phyloP scores from a whole-genome alignment of 768 basidiomycete species.

The Lentinula edodes region DNA sequence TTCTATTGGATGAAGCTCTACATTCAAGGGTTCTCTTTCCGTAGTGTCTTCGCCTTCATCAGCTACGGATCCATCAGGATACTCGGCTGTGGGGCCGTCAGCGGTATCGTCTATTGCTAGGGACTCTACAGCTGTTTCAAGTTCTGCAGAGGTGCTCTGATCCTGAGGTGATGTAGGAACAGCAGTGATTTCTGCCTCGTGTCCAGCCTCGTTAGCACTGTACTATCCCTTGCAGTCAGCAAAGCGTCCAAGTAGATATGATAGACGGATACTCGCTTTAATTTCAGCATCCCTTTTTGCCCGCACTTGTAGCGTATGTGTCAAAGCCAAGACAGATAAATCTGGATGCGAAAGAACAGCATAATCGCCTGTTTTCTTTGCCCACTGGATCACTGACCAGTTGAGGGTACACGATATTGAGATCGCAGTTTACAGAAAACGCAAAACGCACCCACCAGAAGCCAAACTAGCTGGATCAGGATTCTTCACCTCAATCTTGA shows the following conservation, averaged over 20 bases:
- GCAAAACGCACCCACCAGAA: conserved; percentile 38
- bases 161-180: background rate
- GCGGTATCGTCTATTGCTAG: conserved; percentile 8
- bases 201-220: conserved; percentile 8
- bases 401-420: background rate
- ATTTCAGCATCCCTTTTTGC: conserved; percentile 31
- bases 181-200: background rate
- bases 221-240: conserved; percentile 25
- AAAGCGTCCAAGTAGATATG: background rate
- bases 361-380: conserved; percentile 96
- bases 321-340: conserved; percentile 85
- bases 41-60: conserved; percentile 5
- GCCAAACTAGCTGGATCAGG: conserved; percentile 68
- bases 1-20: conserved; percentile 34
- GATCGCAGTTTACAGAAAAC: background rate
- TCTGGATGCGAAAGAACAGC: conserved; percentile 88
- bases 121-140: background rate
- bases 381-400: conserved; percentile 73
- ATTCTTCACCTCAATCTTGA: conserved; percentile 62
- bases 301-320: conserved; percentile 67
- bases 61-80: conserved; percentile 15
- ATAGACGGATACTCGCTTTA: conserved; percentile 16
- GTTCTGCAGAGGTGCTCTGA: background rate
- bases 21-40: conserved; percentile 29
- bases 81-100: conserved; percentile 1